These are phyloP conservation scores for Ulota crispa DNA, from an alignment of 225 moss, liverwort and hornwort genomes.

Conservation along the genomic window DNA sequence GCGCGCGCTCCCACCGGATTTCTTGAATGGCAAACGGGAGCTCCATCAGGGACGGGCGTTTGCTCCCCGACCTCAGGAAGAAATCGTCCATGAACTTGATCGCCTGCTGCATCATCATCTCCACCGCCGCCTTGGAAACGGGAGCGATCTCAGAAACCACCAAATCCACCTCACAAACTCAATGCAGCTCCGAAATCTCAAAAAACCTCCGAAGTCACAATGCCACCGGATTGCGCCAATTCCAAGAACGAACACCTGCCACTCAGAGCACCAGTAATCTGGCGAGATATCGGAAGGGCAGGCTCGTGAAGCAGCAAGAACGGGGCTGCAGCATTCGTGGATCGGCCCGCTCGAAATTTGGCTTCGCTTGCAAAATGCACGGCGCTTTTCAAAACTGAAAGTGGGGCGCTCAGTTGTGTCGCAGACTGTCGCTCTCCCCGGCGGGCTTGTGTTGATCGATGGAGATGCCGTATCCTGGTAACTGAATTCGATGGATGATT, in stretches of 20 bases:
- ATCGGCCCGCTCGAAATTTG: not conserved
- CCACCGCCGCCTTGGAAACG: slow-evolving; percentile 20
- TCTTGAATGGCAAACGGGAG: slow-evolving; percentile 54
- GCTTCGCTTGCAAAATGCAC: slow-evolving; percentile 4
- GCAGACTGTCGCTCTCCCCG: not conserved
- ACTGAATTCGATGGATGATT: not conserved
- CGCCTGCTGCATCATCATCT: not conserved
- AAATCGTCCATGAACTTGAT: slow-evolving; percentile 46
- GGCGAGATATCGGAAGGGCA: not conserved
- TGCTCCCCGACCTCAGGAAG: slow-evolving; percentile 35
- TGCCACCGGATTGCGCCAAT: not conserved
- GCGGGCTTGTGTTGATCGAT: too few species aligned
- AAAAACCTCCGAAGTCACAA: not conserved
- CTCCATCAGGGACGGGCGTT: slow-evolving; percentile 46
- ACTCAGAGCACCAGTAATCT: not conserved
- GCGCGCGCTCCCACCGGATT: slow-evolving; percentile 46
- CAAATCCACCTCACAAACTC: not conserved
- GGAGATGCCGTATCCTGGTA: not conserved
- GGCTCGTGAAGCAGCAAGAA: not conserved
- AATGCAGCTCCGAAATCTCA: not conserved
- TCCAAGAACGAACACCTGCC: slow-evolving; percentile 6
- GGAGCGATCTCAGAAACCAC: not conserved
- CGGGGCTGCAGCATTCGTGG: slow-evolving; percentile 4
- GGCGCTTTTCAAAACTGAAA: not conserved
- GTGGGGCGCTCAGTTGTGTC: not conserved